Evolutionary conservation across 805 yeast species (phyloP), one percentile per base, ranked within the genome.

Genomic region (Wickerhamomyces subpelliculosus): DNA sequence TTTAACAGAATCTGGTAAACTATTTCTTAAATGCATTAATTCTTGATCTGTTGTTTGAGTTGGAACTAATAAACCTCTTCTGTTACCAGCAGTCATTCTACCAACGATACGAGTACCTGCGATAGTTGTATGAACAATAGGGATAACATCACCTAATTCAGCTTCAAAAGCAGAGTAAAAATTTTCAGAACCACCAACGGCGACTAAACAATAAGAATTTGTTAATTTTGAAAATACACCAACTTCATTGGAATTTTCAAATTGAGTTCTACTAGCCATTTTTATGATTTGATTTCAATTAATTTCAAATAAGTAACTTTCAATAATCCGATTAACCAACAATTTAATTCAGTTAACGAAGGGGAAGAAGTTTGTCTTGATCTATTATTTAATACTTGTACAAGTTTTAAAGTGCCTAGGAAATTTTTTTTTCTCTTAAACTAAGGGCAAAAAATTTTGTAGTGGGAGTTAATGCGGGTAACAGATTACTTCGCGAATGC

Each of bases 41-140:
- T 93, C 99, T 66, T 93, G 97, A 65, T 93, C 99, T 6, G 97
- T 86, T 32, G 99, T 93, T 65, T 89, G 96, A 11, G 95, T 84
- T 45, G 99, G 99, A 13, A 93, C 98, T 42, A 93, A 73, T 47
- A 93, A 69, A 26, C 99, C 99, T 62, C 97, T 79, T 71, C 98
- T 83, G 75, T 93, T 93, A 55, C 96, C 98, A 32, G 96, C 97
- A 30, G 96, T 84, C 94, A 93, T 84, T 64, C 98, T 78, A 56
- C 99, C 99, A 44, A 93, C 83, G 48, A 93, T 93, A 67, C 98
- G 82, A 55, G 95, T 89, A 52, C 98, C 98, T 24, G 97, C 97
- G 54, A 93, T 93, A 42, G 98, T 93, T 38, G 97, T 87, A 60
- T 93, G 96, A 46, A 86, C 93, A 55, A 93, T 86, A 38, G 99